Percentiles rank a stretch among this genome's conserved stretches.
phyloP scores from a whole-genome alignment of 2,329 filamentous ascomycete species.

The Phaeomoniella chlamydospora region DNA sequence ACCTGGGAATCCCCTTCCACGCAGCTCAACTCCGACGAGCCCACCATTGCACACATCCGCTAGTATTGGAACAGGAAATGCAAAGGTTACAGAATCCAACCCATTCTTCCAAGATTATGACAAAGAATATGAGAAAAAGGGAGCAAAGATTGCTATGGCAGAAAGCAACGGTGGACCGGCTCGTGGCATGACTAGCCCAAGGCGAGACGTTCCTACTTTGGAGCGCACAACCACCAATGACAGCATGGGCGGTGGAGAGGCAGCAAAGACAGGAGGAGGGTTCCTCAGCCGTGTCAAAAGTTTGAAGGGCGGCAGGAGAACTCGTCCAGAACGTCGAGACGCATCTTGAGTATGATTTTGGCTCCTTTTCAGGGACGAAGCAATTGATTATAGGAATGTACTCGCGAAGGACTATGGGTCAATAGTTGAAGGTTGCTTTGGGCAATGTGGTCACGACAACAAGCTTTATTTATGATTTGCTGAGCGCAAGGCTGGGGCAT shows the following conservation, averaged over 20 bases:
- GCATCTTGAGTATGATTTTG: slow-evolving; percentile 2
- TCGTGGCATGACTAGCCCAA: slow-evolving; percentile 45
- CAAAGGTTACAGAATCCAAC: slow-evolving; percentile 31
- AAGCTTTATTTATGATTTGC: too few relatives aligned
- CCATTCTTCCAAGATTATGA: slow-evolving; percentile 77
- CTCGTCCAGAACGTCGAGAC: slow-evolving; percentile 22
- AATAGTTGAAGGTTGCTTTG: too few relatives aligned
- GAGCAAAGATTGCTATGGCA: slow-evolving; percentile 38
- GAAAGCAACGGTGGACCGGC: slow-evolving; percentile 23
- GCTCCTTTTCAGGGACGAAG: too few relatives aligned
- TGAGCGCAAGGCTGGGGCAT: too few relatives aligned
- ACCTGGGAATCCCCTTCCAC: slow-evolving; percentile 12
- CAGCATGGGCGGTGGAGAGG: slow-evolving; percentile 24
- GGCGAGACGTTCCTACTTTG: slow-evolving; percentile 30
- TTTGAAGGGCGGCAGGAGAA: slow-evolving; percentile 55
- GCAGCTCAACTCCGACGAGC: slow-evolving; percentile 11
- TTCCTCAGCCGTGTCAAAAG: slow-evolving; percentile 71
- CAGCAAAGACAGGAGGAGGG: slow-evolving; percentile 38
- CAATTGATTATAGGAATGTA: too few relatives aligned
- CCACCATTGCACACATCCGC: slow-evolving; percentile 17
- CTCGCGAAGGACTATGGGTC: too few relatives aligned
- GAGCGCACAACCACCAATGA: slow-evolving; percentile 55
- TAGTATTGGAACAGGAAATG: slow-evolving; percentile 28
- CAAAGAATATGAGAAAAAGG: slow-evolving; percentile 50
- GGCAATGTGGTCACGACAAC: too few relatives aligned